Percentiles rank a stretch among this genome's conserved stretches.
Conservation (phyloP, 164 flowering plant species). For the Dillenia turbinata region DNA sequence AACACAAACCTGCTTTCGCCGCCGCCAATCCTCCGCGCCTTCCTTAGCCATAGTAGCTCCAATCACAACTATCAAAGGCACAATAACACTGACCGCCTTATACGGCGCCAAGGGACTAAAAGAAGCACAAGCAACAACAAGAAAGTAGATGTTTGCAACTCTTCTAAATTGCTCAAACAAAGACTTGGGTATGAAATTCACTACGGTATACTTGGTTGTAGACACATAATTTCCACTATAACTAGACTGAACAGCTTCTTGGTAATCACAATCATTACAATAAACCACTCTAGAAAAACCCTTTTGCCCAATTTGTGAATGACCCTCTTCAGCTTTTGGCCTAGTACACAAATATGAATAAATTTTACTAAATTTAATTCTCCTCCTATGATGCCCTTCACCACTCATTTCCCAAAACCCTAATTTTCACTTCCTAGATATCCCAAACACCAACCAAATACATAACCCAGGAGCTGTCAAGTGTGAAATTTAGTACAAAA, state of each 20-base stretch:
- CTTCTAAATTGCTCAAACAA: constrained; percentile 84
- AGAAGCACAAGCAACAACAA: constrained; percentile 71
- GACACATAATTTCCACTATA: constrained; percentile 70
- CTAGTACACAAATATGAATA: constrained; percentile 47
- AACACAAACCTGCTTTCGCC: constrained; percentile 57
- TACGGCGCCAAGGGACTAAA: constrained; percentile 82
- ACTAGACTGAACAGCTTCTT: constrained; percentile 36
- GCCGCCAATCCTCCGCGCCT: constrained; percentile 83
- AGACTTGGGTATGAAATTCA: constrained; percentile 69
- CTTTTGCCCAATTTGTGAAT: constrained; percentile 51
- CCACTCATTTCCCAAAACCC: constrained; percentile 26
- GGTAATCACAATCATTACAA: constrained; percentile 65
- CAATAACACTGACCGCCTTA: constrained; percentile 51
- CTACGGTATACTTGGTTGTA: constrained; percentile 69
- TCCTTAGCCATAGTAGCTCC: constrained; percentile 84
- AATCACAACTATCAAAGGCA: constrained; percentile 62
- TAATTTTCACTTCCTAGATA: not conserved
- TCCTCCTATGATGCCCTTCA: constrained; percentile 18
- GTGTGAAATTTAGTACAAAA: not conserved
- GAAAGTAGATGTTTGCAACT: constrained; percentile 76
- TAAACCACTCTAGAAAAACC: constrained; percentile 71
- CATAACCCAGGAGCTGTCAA: too few relatives aligned
- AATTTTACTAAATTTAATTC: constrained; percentile 47
- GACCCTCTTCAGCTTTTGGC: constrained; percentile 31
- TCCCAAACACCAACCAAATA: too few relatives aligned